These are phyloP conservation scores for Colletotrichum gloeosporioides DNA, from an alignment of 2,329 filamentous ascomycete genomes.

Conservation along the genomic window DNA sequence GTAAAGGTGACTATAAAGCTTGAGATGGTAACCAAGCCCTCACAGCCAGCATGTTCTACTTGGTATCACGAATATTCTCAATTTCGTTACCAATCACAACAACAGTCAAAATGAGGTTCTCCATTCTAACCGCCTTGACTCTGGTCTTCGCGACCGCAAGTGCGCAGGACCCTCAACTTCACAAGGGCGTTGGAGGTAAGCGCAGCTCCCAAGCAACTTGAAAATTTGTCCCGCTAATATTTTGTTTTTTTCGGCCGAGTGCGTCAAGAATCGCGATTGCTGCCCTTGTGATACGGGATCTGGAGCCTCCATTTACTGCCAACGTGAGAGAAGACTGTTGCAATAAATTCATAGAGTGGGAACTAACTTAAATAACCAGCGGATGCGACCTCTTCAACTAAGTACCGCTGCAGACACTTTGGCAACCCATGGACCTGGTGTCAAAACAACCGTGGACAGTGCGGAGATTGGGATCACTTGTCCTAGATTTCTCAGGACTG, in stretches of 20 bases:
- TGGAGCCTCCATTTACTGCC: not conserved
- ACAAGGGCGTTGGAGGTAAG: not conserved
- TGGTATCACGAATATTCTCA: no score
- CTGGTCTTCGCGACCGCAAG: not conserved
- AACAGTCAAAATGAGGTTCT: not conserved
- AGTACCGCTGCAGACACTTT: not conserved
- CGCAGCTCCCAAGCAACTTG: no score
- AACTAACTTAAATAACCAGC: not conserved
- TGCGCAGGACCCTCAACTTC: not conserved
- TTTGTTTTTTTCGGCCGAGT: not conserved
- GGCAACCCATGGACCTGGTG: not conserved
- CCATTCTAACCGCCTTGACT: not conserved
- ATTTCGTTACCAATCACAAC: not conserved
- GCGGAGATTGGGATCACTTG: not conserved
- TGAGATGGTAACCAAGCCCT: not conserved
- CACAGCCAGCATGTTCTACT: no score
- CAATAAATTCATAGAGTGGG: rapidly evolving
- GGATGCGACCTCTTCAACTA: not conserved
- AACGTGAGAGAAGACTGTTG: not conserved
- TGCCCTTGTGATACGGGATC: not conserved
- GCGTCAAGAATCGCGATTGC: not conserved
- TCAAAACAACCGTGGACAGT: not conserved
- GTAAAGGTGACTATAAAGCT: not conserved
- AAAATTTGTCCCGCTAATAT: not conserved
- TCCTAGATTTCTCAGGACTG: not conserved